A percentile compares a stretch with the other conserved stretches of the same genome.
Evolutionary conservation across 2,329 filamentous ascomycete genomes (phyloP).

Genomic region (Ophioceras dolichostomum): DNA sequence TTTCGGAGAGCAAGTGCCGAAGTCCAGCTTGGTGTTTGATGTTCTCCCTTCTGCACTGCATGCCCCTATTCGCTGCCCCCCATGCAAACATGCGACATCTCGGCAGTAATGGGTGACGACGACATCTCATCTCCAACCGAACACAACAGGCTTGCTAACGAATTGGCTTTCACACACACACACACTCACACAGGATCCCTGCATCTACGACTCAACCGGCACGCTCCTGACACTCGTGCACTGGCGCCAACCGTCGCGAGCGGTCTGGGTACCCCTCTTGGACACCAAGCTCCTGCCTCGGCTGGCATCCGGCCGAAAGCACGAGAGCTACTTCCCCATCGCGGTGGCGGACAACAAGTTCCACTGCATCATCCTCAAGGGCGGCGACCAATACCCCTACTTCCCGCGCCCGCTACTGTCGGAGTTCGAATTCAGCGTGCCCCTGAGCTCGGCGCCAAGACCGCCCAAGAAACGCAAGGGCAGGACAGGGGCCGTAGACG

Average conservation of each 20-base stretch:
- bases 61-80: no score
- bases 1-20: no score
- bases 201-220: constrained; percentile 89
- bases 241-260: constrained; percentile 78
- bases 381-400: constrained; percentile 83
- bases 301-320: constrained; percentile 71
- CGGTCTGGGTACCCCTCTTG: constrained; percentile 82
- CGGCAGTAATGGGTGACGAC: no score
- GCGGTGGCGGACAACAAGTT: constrained; percentile 86
- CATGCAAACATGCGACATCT: no score
- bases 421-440: constrained; percentile 87
- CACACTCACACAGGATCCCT: constrained; percentile 74
- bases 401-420: constrained; percentile 82
- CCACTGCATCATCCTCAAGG: constrained; percentile 98
- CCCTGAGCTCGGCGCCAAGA: constrained; percentile 43
- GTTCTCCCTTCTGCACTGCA: no score
- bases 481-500: constrained; percentile 17
- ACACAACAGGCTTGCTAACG: no score
- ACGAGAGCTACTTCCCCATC: constrained; percentile 89
- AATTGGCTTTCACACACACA: no score
- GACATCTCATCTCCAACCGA: no score
- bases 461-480: constrained; percentile 15
- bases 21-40: no score
- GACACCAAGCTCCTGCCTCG: constrained; percentile 79
- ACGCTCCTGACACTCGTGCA: constrained; percentile 79